A percentile compares a stretch with the other conserved stretches of the same genome.
Conservation (phyloP, 768 basidiomycete species). For the Naganishia onofrii region DNA sequence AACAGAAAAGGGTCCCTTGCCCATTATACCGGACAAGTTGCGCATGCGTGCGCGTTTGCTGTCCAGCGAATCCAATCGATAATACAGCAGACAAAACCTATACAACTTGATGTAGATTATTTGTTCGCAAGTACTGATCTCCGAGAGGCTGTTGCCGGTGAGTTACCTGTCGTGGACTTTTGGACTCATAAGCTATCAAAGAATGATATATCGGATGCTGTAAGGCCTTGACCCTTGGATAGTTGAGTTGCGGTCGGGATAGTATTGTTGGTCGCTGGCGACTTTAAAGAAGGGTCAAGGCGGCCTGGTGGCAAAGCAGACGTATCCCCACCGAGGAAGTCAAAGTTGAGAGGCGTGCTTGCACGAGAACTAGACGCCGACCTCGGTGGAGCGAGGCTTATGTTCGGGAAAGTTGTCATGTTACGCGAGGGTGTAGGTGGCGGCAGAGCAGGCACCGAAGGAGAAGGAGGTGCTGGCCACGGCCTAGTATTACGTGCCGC, state of each 20-base stretch:
- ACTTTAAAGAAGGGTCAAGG: not conserved
- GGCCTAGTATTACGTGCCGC: conserved; percentile 10
- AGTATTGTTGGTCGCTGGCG: not conserved
- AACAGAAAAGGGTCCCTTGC: no score
- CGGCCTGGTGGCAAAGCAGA: not conserved
- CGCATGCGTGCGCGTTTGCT: no score
- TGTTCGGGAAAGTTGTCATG: not conserved
- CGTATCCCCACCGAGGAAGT: not conserved
- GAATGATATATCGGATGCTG: conserved; percentile 31
- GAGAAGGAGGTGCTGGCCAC: conserved; percentile 32
- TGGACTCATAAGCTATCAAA: conserved; percentile 24
- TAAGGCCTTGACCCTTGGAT: conserved; percentile 22
- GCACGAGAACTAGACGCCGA: not conserved
- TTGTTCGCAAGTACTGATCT: not conserved
- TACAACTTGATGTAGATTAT: conserved; percentile 1
- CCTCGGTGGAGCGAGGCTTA: not conserved
- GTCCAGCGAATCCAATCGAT: not conserved
- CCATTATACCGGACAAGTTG: no score
- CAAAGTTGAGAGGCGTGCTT: conserved; percentile 17
- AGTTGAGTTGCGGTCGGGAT: not conserved
- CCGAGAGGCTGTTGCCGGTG: no score
- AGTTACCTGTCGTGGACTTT: no score
- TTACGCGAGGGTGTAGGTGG: conserved; percentile 4
- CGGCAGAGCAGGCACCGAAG: conserved; percentile 16
- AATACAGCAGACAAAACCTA: not conserved